Conservation (phyloP, 78 protist genomes). For the Cavenderia fasciculata region DNA sequence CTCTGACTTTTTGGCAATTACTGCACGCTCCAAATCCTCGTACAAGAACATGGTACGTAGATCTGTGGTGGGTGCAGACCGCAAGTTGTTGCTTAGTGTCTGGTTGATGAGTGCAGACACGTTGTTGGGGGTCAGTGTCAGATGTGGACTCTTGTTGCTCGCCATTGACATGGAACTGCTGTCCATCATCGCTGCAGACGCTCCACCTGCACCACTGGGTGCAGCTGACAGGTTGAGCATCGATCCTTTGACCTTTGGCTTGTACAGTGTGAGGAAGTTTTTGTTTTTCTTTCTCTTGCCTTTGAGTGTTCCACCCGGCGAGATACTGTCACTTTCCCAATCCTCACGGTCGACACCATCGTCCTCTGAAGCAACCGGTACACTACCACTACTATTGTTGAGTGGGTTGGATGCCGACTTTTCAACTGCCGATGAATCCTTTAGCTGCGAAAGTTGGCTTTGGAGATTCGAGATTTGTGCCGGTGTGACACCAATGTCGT, state of each 20-base stretch:
- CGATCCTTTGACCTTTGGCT: background rate
- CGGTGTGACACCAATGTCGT: too few species aligned
- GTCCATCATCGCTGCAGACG: background rate
- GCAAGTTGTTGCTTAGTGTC: background rate
- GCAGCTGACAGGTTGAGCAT: background rate
- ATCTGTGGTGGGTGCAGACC: background rate
- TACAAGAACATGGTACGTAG: conserved; percentile 35
- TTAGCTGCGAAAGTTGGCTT: too few species aligned
- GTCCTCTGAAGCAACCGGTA: background rate
- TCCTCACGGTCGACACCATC: background rate
- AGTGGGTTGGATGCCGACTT: background rate
- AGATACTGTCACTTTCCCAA: conserved; percentile 36
- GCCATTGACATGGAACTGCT: background rate
- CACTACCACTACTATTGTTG: background rate
- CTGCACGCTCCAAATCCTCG: conserved; percentile 42
- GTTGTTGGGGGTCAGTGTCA: too few species aligned
- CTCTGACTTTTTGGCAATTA: conserved; percentile 16
- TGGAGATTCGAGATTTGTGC: too few species aligned
- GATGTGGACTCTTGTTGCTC: background rate
- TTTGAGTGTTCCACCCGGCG: conserved; percentile 74
- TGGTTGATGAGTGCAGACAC: too few species aligned
- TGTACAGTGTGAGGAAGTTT: conserved; percentile 55
- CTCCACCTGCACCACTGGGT: background rate
- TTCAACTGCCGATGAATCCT: background rate
- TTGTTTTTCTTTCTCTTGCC: conserved; percentile 41